A percentile compares a stretch with the other conserved stretches of the same genome.
Conservation (phyloP, 139 green algal species). For the Gonium pectorale region DNA sequence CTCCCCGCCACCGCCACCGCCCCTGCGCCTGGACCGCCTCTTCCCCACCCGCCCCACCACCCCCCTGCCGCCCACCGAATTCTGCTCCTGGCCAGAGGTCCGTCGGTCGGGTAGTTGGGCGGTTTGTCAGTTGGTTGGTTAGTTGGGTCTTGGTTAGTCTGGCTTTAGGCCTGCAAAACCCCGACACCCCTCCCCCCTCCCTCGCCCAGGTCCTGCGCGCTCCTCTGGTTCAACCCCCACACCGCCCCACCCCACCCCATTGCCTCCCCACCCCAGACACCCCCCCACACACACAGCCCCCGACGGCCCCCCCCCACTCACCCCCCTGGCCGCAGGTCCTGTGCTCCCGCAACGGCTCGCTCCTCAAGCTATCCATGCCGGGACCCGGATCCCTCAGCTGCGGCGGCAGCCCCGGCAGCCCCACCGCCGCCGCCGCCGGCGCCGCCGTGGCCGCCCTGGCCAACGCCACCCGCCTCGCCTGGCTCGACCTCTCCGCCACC, state of each 20-base stretch:
- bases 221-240: neutral
- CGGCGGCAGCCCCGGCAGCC: neutral
- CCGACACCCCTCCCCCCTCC: neutral
- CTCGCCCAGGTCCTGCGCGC: too few species aligned
- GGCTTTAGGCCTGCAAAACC: neutral
- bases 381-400: neutral
- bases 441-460: neutral
- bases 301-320: too few species aligned
- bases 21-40: too few species aligned
- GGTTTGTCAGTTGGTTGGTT: too few species aligned
- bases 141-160: too few species aligned
- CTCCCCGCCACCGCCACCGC: too few species aligned
- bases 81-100: too few species aligned
- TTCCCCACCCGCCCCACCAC: too few species aligned
- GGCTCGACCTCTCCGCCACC: slow-evolving; percentile 12
- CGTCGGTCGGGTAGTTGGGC: too few species aligned
- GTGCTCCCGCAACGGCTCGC: neutral
- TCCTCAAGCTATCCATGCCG: neutral
- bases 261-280: neutral
- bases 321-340: neutral
- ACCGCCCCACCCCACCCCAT: neutral
- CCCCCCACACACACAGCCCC: neutral
- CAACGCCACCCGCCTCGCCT: neutral
- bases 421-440: neutral
- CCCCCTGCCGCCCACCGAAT: too few species aligned